These are phyloP conservation scores for Schizochytrium sp. DNA, from an alignment of 108 stramenopile species.

Conservation along the genomic window DNA sequence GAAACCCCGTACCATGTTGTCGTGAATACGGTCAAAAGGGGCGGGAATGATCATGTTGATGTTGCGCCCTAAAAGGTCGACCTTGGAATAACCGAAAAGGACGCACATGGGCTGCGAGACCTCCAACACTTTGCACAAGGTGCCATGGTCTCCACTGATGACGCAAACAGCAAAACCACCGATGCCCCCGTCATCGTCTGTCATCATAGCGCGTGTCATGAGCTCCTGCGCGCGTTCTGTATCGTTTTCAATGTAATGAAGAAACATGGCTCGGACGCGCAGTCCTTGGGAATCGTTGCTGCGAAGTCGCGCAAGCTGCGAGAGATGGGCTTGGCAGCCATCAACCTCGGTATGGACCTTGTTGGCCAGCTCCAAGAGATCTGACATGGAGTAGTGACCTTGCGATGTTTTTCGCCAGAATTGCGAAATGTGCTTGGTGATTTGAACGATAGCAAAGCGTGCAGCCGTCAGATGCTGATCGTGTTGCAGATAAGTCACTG, in stretches of 20 bases:
- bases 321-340: background rate
- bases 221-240: background rate
- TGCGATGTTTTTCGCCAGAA: conserved; percentile 1
- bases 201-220: background rate
- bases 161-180: background rate
- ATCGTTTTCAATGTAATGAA: background rate
- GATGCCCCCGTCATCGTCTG: background rate
- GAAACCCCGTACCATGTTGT: background rate
- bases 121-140: background rate
- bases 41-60: conserved; percentile 6
- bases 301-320: background rate
- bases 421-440: background rate
- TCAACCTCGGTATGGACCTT: background rate
- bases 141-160: background rate
- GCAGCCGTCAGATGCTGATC: background rate
- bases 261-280: background rate
- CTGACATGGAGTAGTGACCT: background rate
- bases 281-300: background rate
- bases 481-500: background rate
- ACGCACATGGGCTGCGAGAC: background rate
- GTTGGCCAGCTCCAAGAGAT: background rate
- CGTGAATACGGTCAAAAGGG: background rate
- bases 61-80: background rate
- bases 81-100: background rate
- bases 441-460: background rate